Evolutionary conservation across 2,329 filamentous ascomycete species (phyloP), one percentile per base, ranked within the genome.

Genomic region (Stachybotrys chlorohalonatus): DNA sequence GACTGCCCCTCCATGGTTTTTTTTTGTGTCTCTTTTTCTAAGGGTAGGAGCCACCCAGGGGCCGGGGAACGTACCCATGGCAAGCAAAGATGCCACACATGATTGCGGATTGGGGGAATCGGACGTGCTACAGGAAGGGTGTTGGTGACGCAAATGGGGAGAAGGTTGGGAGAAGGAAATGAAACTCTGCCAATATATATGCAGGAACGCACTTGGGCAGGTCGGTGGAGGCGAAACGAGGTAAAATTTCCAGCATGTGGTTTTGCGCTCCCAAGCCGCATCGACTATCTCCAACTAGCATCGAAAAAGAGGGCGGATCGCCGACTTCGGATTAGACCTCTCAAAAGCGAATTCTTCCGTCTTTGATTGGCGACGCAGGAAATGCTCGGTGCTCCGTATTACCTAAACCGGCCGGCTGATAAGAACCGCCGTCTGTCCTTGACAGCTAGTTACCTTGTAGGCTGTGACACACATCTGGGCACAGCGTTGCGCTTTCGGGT

Each of bases 41-140:
- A 24, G 7, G 30, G 48, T 2, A 5, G 7, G 50, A 4, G 4
- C 2, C 24, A 2, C 2, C 24, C 24, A 2, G 4, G 24, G 24
- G 24, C 24, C 24, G 24, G 24, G 24, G 24, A 46, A 80, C 85
- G 71, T 76, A 95, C 91, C 83, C 80, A 75, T 96, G 90, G 76
- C 92, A 96, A 66, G 90, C 92, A 74, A 96, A 96, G 69, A 96
- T 95, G 74, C 91, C 91, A 86, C 91, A 96, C 91, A 96, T 96
- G 66, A 72, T 87, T 79, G 68, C 71, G 65, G 67, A 59, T 64
- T 58, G 52, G 49, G 30, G 52, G 15, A 53, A 17, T 39, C 30
- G 13, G 48, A 53, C 42, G 48, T 24, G 17, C 24, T 49, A 32
- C 16, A 32, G 49, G 24, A 24, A 51, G 30, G 17, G 49, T 16